Percentiles rank a stretch among this genome's conserved stretches.
These are phyloP conservation scores for Rubus idaeus DNA, from an alignment of 306 rosid genomes.

Conservation along the genomic window DNA sequence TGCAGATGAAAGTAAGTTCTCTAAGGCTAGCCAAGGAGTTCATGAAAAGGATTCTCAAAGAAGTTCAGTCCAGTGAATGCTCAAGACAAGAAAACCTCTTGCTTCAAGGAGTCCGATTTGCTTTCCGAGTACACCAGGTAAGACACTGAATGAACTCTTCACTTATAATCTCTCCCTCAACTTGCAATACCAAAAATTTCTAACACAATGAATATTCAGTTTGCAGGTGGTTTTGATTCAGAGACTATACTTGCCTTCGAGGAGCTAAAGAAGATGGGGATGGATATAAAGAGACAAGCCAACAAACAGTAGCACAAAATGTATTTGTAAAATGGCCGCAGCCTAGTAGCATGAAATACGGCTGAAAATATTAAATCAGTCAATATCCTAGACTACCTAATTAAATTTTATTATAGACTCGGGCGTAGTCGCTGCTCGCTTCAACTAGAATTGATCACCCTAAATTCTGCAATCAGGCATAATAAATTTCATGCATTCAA, in stretches of 20 bases:
- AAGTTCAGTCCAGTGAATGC: conserved; percentile 42
- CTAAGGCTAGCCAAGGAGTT: conserved; percentile 62
- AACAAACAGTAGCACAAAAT: conserved; percentile 5
- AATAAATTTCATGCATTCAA: neutral
- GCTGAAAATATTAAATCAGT: neutral
- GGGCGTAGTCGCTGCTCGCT: neutral
- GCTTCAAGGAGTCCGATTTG: conserved; percentile 75
- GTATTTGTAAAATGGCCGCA: neutral
- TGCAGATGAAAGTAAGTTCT: conserved; percentile 80
- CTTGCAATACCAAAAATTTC: neutral
- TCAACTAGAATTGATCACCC: neutral
- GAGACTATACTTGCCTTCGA: conserved; percentile 56
- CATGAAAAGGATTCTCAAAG: conserved; percentile 62
- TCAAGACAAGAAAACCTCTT: conserved; percentile 51
- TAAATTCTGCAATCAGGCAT: neutral
- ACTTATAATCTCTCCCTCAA: neutral
- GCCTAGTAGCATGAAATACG: neutral
- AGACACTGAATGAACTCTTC: neutral
- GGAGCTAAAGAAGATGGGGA: conserved; percentile 60
- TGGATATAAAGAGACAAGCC: neutral
- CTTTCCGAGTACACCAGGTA: conserved; percentile 94
- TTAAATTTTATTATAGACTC: neutral
- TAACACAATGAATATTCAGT: conserved; percentile 43
- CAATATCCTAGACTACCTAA: neutral
- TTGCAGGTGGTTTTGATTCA: conserved; percentile 90